Evolutionary conservation across 768 basidiomycete genomes (phyloP).

Genomic region (Leccinum broughii): DNA sequence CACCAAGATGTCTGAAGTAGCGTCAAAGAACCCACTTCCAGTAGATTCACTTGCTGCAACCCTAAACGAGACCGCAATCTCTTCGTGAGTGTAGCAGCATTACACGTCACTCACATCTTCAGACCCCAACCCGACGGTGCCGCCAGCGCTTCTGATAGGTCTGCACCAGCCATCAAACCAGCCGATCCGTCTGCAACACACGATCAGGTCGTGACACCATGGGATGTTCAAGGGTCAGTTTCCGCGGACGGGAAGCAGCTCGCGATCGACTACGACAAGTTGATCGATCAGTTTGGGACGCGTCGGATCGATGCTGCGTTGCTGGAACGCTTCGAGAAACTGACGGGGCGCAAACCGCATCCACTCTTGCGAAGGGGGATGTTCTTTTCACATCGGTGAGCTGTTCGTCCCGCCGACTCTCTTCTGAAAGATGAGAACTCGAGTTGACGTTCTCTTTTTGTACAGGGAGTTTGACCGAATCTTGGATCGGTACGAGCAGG

Average conservation of each 20-base stretch:
- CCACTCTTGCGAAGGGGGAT: constrained; percentile 84
- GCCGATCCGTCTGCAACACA: constrained; percentile 33
- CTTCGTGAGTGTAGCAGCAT: constrained; percentile 26
- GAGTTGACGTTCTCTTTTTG: constrained; percentile 3
- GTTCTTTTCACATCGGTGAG: constrained; percentile 96
- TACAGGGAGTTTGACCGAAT: constrained; percentile 89
- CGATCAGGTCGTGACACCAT: constrained; percentile 90
- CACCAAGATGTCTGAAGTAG: constrained; percentile 23
- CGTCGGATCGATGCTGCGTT: constrained; percentile 73
- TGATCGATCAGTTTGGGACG: constrained; percentile 93
- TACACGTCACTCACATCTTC: constrained; percentile 1
- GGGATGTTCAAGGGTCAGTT: constrained; percentile 94
- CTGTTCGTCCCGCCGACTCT: background rate
- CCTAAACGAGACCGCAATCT: constrained; percentile 29
- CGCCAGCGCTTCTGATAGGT: background rate
- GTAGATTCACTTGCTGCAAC: constrained; percentile 30
- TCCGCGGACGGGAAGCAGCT: constrained; percentile 86
- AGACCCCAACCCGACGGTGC: constrained; percentile 17
- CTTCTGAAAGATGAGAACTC: background rate
- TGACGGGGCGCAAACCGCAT: constrained; percentile 90
- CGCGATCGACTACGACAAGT: constrained; percentile 96
- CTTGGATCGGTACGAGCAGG: constrained; percentile 92
- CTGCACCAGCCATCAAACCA: constrained; percentile 35
- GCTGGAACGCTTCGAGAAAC: constrained; percentile 83
- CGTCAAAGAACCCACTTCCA: constrained; percentile 24